A percentile compares a stretch with the other conserved stretches of the same genome.
These are phyloP conservation scores for Suillus brevipes DNA, from an alignment of 768 basidiomycete species.

Conservation along the genomic window DNA sequence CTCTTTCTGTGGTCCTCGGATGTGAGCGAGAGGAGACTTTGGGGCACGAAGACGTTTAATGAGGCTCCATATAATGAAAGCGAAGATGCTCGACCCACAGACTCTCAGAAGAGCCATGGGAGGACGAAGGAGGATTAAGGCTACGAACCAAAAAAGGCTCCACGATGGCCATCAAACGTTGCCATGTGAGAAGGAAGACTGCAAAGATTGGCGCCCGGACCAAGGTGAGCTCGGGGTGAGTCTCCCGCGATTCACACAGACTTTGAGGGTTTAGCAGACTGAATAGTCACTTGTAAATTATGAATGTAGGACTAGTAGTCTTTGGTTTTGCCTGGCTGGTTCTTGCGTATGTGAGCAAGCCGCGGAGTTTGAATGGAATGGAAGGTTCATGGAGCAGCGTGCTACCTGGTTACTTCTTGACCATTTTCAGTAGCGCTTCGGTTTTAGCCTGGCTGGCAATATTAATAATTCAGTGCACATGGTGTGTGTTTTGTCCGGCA, in stretches of 20 bases:
- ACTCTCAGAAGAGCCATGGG: constrained; percentile 9
- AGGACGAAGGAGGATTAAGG: neutral
- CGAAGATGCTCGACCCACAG: constrained; percentile 10
- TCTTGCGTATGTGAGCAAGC: neutral
- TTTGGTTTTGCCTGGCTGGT: neutral
- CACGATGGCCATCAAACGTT: neutral
- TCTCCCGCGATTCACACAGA: neutral
- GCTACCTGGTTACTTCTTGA: neutral
- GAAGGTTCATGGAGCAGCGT: neutral
- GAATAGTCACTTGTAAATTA: neutral
- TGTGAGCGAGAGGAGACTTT: constrained; percentile 19
- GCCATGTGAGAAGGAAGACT: neutral
- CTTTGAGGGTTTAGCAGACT: neutral
- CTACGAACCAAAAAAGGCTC: neutral
- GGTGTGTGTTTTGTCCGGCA: neutral
- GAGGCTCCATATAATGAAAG: constrained; percentile 21
- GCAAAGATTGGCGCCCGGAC: neutral
- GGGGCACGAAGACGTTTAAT: constrained; percentile 10
- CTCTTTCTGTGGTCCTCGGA: constrained; percentile 34
- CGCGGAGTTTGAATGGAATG: neutral
- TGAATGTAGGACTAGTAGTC: neutral
- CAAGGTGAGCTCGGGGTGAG: neutral
- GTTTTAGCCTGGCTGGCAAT: neutral
- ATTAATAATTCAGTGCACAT: neutral
- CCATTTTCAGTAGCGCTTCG: neutral